A percentile compares a stretch with the other conserved stretches of the same genome.
Conservation (phyloP, 179 eudicot species). For the Heliamphora pulchella region DNA sequence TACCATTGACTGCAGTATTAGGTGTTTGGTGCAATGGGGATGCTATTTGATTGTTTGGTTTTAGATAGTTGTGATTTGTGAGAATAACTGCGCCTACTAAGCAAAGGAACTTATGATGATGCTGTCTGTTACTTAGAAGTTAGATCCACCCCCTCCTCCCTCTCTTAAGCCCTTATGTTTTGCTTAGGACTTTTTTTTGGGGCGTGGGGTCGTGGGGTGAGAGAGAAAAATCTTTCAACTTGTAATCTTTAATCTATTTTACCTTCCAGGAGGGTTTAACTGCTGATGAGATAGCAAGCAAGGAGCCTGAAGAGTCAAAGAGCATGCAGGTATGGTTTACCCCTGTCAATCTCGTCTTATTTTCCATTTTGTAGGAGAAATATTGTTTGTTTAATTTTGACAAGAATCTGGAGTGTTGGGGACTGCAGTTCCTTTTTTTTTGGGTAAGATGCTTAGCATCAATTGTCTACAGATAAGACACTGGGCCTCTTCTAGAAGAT, state of each 20-base stretch:
- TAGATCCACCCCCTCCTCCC: neutral
- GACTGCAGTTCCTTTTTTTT: neutral
- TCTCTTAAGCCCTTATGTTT: neutral
- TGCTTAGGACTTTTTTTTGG: neutral
- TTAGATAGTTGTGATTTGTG: neutral
- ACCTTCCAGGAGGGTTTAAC: slow-evolving; percentile 80
- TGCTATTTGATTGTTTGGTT: neutral
- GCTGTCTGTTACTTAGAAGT: neutral
- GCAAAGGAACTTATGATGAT: neutral
- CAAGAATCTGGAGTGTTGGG: neutral
- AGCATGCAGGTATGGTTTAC: slow-evolving; percentile 54
- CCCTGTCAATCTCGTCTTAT: neutral
- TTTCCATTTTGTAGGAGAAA: neutral
- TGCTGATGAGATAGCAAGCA: slow-evolving; percentile 71
- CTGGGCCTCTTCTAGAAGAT: neutral
- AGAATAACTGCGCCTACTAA: neutral
- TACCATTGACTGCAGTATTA: neutral
- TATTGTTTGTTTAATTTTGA: neutral
- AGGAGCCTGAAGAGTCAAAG: slow-evolving; percentile 73
- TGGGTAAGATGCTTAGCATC: neutral
- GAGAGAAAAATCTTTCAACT: neutral
- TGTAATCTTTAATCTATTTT: neutral
- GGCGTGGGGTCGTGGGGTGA: too few relatives aligned
- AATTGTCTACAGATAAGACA: neutral
- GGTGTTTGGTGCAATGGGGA: neutral